Evolutionary conservation across 768 basidiomycete genomes (phyloP).

Genomic region (Xerocomellus intermedius): DNA sequence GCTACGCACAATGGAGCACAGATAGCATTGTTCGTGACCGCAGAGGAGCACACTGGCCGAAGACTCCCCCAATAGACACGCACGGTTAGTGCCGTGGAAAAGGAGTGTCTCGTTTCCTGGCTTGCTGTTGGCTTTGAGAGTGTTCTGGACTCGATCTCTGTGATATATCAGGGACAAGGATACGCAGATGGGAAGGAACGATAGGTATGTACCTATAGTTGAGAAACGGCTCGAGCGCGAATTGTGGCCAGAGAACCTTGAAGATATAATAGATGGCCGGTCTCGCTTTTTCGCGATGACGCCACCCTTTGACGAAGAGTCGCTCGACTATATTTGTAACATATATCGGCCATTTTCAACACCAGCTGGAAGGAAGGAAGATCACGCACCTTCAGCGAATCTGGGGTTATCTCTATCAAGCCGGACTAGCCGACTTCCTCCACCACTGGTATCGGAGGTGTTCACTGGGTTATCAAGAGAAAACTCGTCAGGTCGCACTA

Average conservation of each 20-base stretch:
- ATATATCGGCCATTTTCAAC: neutral
- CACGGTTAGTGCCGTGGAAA: conserved; percentile 67
- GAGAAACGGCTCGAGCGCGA: conserved; percentile 43
- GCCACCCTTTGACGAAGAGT: conserved; percentile 54
- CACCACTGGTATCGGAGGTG: conserved; percentile 24
- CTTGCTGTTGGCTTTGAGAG: conserved; percentile 26
- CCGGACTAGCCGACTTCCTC: conserved; percentile 42
- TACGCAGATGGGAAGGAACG: conserved; percentile 21
- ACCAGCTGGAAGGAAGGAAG: neutral
- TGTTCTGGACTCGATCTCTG: conserved; percentile 29
- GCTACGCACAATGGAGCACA: conserved; percentile 55
- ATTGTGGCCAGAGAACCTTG: conserved; percentile 48
- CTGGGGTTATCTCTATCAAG: conserved; percentile 36
- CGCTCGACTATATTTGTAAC: conserved; percentile 41
- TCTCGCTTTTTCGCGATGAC: conserved; percentile 49
- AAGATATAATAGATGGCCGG: conserved; percentile 51
- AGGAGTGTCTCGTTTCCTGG: conserved; percentile 55
- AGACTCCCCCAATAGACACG: conserved; percentile 57
- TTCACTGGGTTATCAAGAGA: conserved; percentile 44
- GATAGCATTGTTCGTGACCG: conserved; percentile 45
- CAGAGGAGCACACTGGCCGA: conserved; percentile 47
- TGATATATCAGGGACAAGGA: conserved; percentile 1
- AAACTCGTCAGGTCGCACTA: conserved; percentile 32
- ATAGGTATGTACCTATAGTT: conserved; percentile 41
- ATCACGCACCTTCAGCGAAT: conserved; percentile 42